Conservation (phyloP, 805 yeast genomes). For the Candida suzukii region DNA sequence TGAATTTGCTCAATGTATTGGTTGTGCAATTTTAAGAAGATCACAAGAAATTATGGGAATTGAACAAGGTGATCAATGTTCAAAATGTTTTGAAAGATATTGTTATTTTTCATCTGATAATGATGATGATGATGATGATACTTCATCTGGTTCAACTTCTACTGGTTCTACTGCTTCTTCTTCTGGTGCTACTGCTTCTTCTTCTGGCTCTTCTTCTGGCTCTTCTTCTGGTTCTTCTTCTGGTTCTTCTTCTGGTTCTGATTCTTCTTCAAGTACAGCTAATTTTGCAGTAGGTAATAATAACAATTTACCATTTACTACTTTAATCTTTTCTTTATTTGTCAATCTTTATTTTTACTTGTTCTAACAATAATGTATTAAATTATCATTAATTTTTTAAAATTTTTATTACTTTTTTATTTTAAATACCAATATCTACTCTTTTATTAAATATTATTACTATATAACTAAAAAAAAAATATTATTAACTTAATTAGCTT, state of each 20-base stretch:
- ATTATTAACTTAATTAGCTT: not conserved
- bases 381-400: too few relatives aligned
- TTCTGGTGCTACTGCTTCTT: not conserved
- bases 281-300: too few relatives aligned
- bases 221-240: not conserved
- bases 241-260: not conserved
- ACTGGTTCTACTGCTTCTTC: not conserved
- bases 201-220: not conserved
- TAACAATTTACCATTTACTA: not conserved
- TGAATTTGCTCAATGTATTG: constrained; percentile 67
- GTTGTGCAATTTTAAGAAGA: constrained; percentile 76
- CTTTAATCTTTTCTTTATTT: not conserved
- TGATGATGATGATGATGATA: not conserved
- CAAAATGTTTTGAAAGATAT: constrained; percentile 56
- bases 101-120: constrained; percentile 34
- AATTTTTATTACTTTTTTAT: too few relatives aligned
- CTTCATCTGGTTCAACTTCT: not conserved
- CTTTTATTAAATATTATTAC: too few relatives aligned
- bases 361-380: not conserved
- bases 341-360: too few relatives aligned
- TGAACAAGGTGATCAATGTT: constrained; percentile 55
- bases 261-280: not conserved
- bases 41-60: constrained; percentile 57
- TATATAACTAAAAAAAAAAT: too few relatives aligned
- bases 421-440: too few relatives aligned